These are phyloP conservation scores for Oryza punctata DNA, from an alignment of 176 grass and related monocot species.

Conservation along the genomic window DNA sequence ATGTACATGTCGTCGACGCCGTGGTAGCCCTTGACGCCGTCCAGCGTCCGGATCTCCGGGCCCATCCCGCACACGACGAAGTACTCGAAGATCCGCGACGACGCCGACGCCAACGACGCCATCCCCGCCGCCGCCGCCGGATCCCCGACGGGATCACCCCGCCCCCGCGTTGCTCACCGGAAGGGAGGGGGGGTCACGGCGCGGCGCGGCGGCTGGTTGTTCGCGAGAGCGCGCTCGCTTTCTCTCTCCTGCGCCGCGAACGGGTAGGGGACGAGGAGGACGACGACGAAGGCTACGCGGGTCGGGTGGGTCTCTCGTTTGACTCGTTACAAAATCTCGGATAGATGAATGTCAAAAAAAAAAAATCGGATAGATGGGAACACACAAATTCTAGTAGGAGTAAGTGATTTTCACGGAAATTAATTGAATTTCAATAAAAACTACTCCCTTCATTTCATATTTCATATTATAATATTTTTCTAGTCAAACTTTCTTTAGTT, in stretches of 20 bases:
- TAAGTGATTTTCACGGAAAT: too few relatives aligned
- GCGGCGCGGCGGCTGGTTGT: not conserved
- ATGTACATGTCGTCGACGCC: conserved; percentile 80
- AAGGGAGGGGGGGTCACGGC: not conserved
- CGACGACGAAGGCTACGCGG: conserved; percentile 26
- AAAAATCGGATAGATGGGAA: too few relatives aligned
- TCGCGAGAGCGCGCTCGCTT: not conserved
- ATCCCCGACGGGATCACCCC: conserved; percentile 30
- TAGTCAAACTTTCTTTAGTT: too few relatives aligned
- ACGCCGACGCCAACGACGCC: too few relatives aligned
- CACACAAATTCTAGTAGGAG: too few relatives aligned
- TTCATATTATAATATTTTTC: too few relatives aligned
- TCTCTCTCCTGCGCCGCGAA: not conserved
- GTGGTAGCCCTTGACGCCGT: conserved; percentile 81
- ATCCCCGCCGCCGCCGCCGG: conserved; percentile 28
- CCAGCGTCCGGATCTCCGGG: conserved; percentile 84
- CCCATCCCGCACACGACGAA: conserved; percentile 99
- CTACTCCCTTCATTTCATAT: too few relatives aligned
- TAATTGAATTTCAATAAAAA: too few relatives aligned
- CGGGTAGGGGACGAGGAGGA: not conserved
- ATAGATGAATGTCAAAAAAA: too few relatives aligned
- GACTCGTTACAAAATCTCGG: conserved; percentile 43
- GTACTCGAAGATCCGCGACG: conserved; percentile 86
- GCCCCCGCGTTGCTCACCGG: not conserved
- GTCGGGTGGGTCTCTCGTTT: conserved; percentile 28